Base-by-base conservation (phyloP, 345 rosid genomes). In the Citrus sp. region DNA sequence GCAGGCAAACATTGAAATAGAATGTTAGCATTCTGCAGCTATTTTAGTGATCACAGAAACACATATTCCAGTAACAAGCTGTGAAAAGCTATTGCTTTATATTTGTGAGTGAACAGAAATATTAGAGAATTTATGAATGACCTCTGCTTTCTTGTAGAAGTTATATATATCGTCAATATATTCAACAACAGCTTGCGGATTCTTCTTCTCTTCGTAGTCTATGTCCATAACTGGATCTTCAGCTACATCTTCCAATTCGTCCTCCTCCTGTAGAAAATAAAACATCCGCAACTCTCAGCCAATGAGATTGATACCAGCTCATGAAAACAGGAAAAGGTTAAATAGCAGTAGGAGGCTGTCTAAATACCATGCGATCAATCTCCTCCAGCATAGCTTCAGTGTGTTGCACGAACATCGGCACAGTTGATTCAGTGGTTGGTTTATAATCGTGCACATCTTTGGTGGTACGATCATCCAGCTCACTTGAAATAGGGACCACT, bases 301-400 rank as follows among this genome's bases (percentile, higher is more conserved):
- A 37, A 62, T 22, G 27, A 32, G 59, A 49, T 25, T 19, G 22
- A 66, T 27, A 51, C 40, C 49, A 25, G 24, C 37, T 42, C 0
- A n/a, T 12, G 30, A 68, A 67, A 9, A 30, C 58, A 55, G 6
- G 27, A 21, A 9, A 38, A 18, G 62, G 28, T n/a, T 55, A 40
- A 25, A 40, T 42, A 40, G 32, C 63, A 38, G 19, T 51, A 58
- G 4, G 35, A 46, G 37, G 51, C 56, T 70, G 70, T 49, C 35
- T n/a, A 25, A 10, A 25, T 91, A 94, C 99, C 99, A 96, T 92
- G 78, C 87, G 69, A 69, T 97, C 97, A 77, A 93, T 92, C 80
- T 94, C 98, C 22, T 90, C 98, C 83, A 90, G 79, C 92, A 94
- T 89, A 67, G 98, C 94, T 86, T 92, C 95, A 10, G 97, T 92